A percentile compares a stretch with the other conserved stretches of the same genome.
Evolutionary conservation across 805 yeast species (phyloP).

Genomic region (Starmerella khaoyaiensis): DNA sequence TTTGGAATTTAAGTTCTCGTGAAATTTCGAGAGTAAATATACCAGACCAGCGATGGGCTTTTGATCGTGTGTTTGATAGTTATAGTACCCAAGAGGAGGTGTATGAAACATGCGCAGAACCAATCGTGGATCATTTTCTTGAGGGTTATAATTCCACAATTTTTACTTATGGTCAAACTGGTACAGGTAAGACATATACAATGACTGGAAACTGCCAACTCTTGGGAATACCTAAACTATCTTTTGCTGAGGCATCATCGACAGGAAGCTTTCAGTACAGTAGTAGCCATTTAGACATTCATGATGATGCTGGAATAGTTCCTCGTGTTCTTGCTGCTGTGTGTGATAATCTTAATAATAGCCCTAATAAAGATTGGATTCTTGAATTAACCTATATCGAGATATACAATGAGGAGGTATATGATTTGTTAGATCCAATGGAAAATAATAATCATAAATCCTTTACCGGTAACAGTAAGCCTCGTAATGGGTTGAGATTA

Average conservation of each 20-base stretch:
- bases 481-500: conserved; percentile 36
- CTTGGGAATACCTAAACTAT: neutral
- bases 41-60: conserved; percentile 40
- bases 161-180: conserved; percentile 84
- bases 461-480: neutral
- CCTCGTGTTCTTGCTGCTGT: conserved; percentile 46
- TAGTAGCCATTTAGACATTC: neutral
- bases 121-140: conserved; percentile 52
- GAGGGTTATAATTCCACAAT: conserved; percentile 50
- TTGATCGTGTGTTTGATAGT: conserved; percentile 76
- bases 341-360: conserved; percentile 36
- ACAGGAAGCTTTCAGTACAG: too few relatives aligned
- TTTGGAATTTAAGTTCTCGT: neutral
- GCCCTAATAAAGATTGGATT: conserved; percentile 31
- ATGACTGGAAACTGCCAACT: conserved; percentile 65
- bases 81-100: conserved; percentile 58
- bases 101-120: conserved; percentile 54
- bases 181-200: conserved; percentile 68
- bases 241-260: too few relatives aligned
- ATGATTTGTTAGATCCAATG: conserved; percentile 44
- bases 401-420: conserved; percentile 73
- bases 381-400: conserved; percentile 63
- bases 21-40: conserved; percentile 3
- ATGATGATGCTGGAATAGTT: conserved; percentile 43
- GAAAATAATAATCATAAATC: neutral